These are phyloP conservation scores for Trypanosomatidae sp. DNA, from an alignment of 208 protist species.

Conservation along the genomic window DNA sequence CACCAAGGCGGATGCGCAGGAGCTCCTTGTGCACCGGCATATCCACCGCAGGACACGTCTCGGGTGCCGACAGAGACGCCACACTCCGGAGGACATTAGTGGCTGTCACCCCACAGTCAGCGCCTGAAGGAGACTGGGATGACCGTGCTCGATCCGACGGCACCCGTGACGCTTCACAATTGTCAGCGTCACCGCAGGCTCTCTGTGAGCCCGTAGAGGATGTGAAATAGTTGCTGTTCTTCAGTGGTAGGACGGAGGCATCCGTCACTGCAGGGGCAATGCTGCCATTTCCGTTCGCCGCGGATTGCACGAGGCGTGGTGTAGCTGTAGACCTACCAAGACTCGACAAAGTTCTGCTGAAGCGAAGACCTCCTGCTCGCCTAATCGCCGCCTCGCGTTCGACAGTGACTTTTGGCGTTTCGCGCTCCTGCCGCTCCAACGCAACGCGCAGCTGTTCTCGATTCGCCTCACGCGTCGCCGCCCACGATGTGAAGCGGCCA, in stretches of 20 bases:
- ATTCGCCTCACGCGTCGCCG: constrained; percentile 34
- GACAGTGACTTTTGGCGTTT: not conserved
- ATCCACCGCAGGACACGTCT: not conserved
- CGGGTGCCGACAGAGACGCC: not conserved
- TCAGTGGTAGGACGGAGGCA: not conserved
- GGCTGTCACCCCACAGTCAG: not conserved
- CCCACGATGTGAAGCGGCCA: constrained; percentile 56
- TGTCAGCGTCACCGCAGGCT: not conserved
- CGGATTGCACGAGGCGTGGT: not conserved
- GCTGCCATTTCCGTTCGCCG: not conserved
- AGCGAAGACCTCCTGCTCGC: not conserved
- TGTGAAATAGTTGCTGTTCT: not conserved
- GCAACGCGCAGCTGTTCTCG: constrained; percentile 29
- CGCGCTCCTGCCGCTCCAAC: constrained; percentile 14
- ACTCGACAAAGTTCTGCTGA: not conserved
- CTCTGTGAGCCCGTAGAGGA: not conserved
- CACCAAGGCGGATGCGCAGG: constrained; percentile 60
- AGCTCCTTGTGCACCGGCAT: constrained; percentile 29
- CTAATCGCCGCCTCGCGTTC: not conserved
- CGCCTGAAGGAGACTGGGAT: not conserved
- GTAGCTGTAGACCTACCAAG: no score
- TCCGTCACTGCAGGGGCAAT: not conserved
- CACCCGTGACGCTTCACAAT: not conserved
- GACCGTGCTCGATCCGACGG: not conserved
- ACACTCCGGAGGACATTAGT: not conserved